Conservation (phyloP, 2,329 filamentous ascomycete genomes). For the Tricladium varicosporioides region DNA sequence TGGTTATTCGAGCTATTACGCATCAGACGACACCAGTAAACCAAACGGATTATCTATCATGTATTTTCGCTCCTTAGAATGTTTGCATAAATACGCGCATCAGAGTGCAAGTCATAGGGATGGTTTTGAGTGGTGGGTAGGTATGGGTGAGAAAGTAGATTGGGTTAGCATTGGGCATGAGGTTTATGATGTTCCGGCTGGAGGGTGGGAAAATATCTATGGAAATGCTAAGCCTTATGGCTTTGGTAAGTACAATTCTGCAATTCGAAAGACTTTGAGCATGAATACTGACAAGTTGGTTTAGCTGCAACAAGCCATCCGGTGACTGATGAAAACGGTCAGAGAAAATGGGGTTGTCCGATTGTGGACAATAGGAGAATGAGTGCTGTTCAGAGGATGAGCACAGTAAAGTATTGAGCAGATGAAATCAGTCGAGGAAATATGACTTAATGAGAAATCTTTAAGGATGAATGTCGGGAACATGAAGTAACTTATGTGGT, state of each 20-base stretch:
- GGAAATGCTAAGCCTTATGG: conserved; percentile 33
- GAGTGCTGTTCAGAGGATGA: conserved; percentile 1
- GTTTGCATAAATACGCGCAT: conserved; percentile 52
- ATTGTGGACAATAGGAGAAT: conserved; percentile 10
- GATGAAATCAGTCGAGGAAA: too few relatives aligned
- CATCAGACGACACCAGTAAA: conserved; percentile 37
- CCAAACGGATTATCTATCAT: conserved; percentile 42
- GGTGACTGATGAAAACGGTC: conserved; percentile 7
- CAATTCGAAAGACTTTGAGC: not conserved
- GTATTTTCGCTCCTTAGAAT: conserved; percentile 51
- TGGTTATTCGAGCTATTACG: conserved; percentile 41
- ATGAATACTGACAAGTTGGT: not conserved
- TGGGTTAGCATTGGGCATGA: conserved; percentile 55
- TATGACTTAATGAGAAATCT: too few relatives aligned
- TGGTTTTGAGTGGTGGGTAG: conserved; percentile 50
- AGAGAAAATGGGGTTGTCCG: conserved; percentile 14
- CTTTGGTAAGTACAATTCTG: conserved; percentile 11
- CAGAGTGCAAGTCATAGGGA: conserved; percentile 43
- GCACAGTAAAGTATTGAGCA: not conserved
- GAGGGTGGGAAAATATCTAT: conserved; percentile 52
- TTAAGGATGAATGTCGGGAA: too few relatives aligned
- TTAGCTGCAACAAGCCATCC: conserved; percentile 14
- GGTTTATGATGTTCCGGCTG: conserved; percentile 44
- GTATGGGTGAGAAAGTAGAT: conserved; percentile 28
- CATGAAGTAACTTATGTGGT: too few relatives aligned